Evolutionary conservation across 805 yeast genomes (phyloP).

Genomic region (Candida coquimbonensis): DNA sequence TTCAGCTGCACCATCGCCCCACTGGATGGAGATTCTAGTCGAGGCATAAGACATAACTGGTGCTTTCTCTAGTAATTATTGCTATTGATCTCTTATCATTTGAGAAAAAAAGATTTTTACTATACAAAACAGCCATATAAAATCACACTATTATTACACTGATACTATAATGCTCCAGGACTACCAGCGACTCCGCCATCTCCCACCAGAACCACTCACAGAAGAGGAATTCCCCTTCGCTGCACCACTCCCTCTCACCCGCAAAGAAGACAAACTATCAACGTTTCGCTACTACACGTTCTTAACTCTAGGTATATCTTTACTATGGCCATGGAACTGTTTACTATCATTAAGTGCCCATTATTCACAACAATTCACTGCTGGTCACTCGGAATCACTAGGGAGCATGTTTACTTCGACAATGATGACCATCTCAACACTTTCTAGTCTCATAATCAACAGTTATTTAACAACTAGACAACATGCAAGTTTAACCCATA

Average conservation of each 20-base stretch:
- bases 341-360: slow-evolving; percentile 81
- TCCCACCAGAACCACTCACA: slow-evolving; percentile 10
- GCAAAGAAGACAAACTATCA: slow-evolving; percentile 1
- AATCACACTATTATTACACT: too few relatives aligned
- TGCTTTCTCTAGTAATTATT: too few relatives aligned
- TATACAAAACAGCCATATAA: too few relatives aligned
- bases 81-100: too few relatives aligned
- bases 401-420: slow-evolving; percentile 59
- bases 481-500: slow-evolving; percentile 41
- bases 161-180: not conserved
- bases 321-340: slow-evolving; percentile 97
- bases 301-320: slow-evolving; percentile 63
- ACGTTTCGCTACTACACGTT: slow-evolving; percentile 46
- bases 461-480: slow-evolving; percentile 61
- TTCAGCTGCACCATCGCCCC: slow-evolving; percentile 41
- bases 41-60: slow-evolving; percentile 26
- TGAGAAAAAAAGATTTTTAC: too few relatives aligned
- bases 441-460: slow-evolving; percentile 55
- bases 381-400: slow-evolving; percentile 28
- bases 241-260: not conserved
- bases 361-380: slow-evolving; percentile 48
- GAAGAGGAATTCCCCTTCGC: not conserved
- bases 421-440: slow-evolving; percentile 82
- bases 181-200: not conserved
- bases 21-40: slow-evolving; percentile 44